Conservation (phyloP, 2,329 filamentous ascomycete genomes). For the Colletotrichum phormii region DNA sequence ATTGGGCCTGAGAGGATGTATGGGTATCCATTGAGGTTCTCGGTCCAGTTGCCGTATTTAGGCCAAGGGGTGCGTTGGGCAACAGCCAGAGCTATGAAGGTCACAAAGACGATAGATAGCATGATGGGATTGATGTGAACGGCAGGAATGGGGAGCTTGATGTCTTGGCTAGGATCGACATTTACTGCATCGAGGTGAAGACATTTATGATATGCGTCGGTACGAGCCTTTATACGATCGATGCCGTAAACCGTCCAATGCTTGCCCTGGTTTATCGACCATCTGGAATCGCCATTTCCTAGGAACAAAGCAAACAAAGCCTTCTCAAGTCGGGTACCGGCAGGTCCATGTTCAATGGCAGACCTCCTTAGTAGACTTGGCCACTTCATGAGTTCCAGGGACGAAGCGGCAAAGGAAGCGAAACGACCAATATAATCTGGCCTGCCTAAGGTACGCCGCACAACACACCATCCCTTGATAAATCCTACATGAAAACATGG, state of each 20-base stretch:
- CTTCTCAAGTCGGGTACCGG: too few relatives aligned
- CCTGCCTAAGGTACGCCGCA: too few relatives aligned
- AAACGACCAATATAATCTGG: background rate
- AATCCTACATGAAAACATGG: background rate
- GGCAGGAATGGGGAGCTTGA: background rate
- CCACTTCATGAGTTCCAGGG: background rate
- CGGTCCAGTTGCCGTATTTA: slow-evolving; percentile 28
- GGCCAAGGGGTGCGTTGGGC: slow-evolving; percentile 23
- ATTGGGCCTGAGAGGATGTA: slow-evolving; percentile 34
- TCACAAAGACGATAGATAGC: background rate
- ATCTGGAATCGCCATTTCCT: too few relatives aligned
- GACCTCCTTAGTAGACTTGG: too few relatives aligned
- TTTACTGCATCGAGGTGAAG: background rate
- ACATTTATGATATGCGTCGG: too few relatives aligned
- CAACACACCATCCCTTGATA: background rate
- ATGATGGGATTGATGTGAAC: background rate
- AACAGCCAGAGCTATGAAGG: background rate
- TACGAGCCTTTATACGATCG: too few relatives aligned
- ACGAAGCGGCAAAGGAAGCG: background rate
- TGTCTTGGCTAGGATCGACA: background rate
- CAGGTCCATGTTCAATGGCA: too few relatives aligned
- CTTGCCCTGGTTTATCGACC: too few relatives aligned
- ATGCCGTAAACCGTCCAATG: too few relatives aligned
- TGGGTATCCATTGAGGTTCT: background rate
- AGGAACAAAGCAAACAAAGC: too few relatives aligned